These are phyloP conservation scores for Chalciporus pseudorubinellus DNA, from an alignment of 768 basidiomycete genomes.

Conservation along the genomic window DNA sequence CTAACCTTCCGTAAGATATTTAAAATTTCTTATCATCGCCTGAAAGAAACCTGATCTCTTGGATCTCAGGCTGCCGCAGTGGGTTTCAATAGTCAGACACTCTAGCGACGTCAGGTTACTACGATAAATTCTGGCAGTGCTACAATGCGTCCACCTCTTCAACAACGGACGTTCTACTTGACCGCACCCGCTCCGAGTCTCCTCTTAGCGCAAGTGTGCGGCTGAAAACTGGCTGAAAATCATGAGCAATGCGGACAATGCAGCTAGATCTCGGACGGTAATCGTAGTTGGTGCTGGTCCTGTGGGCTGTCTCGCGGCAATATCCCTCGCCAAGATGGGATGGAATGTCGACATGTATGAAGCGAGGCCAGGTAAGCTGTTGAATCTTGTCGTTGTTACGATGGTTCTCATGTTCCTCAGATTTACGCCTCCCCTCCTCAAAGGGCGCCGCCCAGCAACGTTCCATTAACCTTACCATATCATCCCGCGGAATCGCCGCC, in stretches of 20 bases:
- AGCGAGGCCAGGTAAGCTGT: slow-evolving; percentile 62
- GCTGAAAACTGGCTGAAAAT: neutral
- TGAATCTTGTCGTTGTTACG: slow-evolving; percentile 8
- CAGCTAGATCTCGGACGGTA: slow-evolving; percentile 39
- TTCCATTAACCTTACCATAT: slow-evolving; percentile 96
- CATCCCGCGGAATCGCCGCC: slow-evolving; percentile 88
- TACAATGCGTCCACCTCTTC: too few relatives aligned
- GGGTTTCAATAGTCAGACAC: too few relatives aligned
- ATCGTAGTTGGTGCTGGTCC: slow-evolving; percentile 86
- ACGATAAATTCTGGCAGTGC: too few relatives aligned
- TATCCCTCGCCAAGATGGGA: slow-evolving; percentile 81
- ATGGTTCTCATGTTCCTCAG: slow-evolving; percentile 37
- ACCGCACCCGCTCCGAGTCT: too few relatives aligned
- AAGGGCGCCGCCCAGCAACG: slow-evolving; percentile 67
- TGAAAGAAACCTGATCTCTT: too few relatives aligned
- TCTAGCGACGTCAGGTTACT: too few relatives aligned
- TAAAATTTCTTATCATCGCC: too few relatives aligned
- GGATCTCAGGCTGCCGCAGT: too few relatives aligned
- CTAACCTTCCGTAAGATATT: too few relatives aligned
- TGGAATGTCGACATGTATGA: slow-evolving; percentile 84
- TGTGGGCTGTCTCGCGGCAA: slow-evolving; percentile 88
- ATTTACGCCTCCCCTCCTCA: slow-evolving; percentile 71
- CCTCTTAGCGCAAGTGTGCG: neutral
- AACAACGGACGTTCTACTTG: too few relatives aligned
- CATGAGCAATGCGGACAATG: slow-evolving; percentile 14